Evolutionary conservation across 768 basidiomycete genomes (phyloP).

Genomic region (Leccinum pellstonianum): DNA sequence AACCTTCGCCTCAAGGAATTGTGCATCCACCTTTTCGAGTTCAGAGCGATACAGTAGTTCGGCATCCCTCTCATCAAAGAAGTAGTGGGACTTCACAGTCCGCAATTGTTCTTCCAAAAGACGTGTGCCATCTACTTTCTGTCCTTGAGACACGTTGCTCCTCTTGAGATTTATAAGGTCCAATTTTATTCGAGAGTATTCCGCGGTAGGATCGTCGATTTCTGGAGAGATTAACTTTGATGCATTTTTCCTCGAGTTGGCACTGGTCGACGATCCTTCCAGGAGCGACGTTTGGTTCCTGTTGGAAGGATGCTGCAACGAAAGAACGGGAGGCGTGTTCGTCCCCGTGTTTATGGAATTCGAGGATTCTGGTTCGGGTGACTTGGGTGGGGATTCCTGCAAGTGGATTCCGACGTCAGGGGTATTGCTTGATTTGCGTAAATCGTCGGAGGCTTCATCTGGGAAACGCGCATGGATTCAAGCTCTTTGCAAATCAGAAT

Average conservation of each 20-base stretch:
- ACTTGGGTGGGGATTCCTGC: conserved; percentile 1
- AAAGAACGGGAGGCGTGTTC: conserved; percentile 40
- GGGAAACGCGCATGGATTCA: conserved; percentile 4
- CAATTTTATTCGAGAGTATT: conserved; percentile 65
- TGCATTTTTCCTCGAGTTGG: conserved; percentile 13
- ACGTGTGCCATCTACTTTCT: conserved; percentile 30
- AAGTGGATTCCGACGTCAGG: not conserved
- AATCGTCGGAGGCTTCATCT: conserved; percentile 18
- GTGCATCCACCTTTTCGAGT: conserved; percentile 47
- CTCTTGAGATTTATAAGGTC: conserved; percentile 47
- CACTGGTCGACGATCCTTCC: conserved; percentile 8
- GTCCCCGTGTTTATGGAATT: conserved; percentile 36
- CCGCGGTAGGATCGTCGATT: conserved; percentile 53
- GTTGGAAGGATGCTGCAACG: conserved; percentile 18
- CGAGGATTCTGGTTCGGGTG: conserved; percentile 1
- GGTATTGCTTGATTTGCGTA: conserved; percentile 5
- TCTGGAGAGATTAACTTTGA: conserved; percentile 38
- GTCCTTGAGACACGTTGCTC: conserved; percentile 28
- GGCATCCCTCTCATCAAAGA: conserved; percentile 71
- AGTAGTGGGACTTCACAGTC: conserved; percentile 54
- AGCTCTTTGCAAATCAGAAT: not conserved
- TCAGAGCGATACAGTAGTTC: conserved; percentile 54
- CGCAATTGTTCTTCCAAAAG: conserved; percentile 47
- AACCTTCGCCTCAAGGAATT: conserved; percentile 43
- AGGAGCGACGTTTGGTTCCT: conserved; percentile 1